Evolutionary conservation across 2,329 filamentous ascomycete species (phyloP).

Genomic region (Scedosporium minutisporum): DNA sequence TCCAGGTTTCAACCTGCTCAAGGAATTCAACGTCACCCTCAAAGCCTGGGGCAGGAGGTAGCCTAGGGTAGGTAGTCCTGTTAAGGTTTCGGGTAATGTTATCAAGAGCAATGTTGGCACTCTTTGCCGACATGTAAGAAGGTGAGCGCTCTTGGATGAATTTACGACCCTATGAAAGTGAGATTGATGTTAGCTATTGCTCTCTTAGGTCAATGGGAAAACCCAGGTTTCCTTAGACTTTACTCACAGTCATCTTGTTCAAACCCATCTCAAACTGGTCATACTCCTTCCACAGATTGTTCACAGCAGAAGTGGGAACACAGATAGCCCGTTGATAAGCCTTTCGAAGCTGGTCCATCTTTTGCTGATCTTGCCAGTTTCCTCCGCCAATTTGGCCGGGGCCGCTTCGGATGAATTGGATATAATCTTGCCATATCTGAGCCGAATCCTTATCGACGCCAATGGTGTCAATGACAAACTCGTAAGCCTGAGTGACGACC

Average conservation of each 20-base stretch:
- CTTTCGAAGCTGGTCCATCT: conserved; percentile 89
- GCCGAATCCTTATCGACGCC: conserved; percentile 88
- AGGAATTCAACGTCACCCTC: conserved; percentile 78
- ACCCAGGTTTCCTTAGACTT: neutral
- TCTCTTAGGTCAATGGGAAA: neutral
- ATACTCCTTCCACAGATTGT: conserved; percentile 92
- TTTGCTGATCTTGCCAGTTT: conserved; percentile 94
- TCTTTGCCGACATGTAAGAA: conserved; percentile 91
- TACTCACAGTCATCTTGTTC: conserved; percentile 77
- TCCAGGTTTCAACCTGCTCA: conserved; percentile 82
- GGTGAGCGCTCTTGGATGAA: conserved; percentile 89
- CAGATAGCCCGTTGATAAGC: conserved; percentile 85
- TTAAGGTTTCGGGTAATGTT: conserved; percentile 72
- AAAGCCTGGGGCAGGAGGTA: conserved; percentile 78
- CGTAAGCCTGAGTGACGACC: conserved; percentile 77
- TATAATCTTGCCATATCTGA: conserved; percentile 86
- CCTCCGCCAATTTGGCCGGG: conserved; percentile 78
- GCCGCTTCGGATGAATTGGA: conserved; percentile 82
- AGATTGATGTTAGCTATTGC: conserved; percentile 8
- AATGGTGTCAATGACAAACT: conserved; percentile 82
- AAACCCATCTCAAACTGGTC: conserved; percentile 90
- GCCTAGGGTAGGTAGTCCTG: conserved; percentile 66
- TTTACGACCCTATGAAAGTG: conserved; percentile 62
- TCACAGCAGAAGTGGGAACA: conserved; percentile 74
- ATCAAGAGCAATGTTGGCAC: conserved; percentile 80